Percentiles rank a stretch among this genome's conserved stretches.
These are phyloP conservation scores for Vachellia pachyceras DNA, from an alignment of 306 rosid genomes.

Conservation along the genomic window DNA sequence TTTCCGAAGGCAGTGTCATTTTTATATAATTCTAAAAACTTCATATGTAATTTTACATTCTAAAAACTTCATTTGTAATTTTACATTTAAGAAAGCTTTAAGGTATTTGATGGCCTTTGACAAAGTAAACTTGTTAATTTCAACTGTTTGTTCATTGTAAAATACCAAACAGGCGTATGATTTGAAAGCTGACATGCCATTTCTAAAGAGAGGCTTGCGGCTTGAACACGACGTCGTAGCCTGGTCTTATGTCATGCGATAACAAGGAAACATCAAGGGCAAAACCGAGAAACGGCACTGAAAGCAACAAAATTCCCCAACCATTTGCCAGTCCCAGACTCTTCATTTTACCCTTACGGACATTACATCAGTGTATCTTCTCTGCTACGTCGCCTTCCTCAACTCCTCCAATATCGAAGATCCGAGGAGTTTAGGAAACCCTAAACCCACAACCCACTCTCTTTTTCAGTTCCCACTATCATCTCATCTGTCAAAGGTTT, in stretches of 20 bases:
- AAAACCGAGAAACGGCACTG: slow-evolving; percentile 29
- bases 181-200: background rate
- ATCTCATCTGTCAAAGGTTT: slow-evolving; percentile 23
- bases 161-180: background rate
- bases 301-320: slow-evolving; percentile 2
- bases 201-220: background rate
- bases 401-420: slow-evolving; percentile 48
- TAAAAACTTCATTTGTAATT: too few relatives aligned
- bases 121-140: too few relatives aligned
- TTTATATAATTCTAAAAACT: too few relatives aligned
- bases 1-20: too few relatives aligned
- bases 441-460: slow-evolving; percentile 14
- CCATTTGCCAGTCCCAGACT: slow-evolving; percentile 18
- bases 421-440: slow-evolving; percentile 61
- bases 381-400: slow-evolving; percentile 17
- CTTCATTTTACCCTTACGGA: background rate
- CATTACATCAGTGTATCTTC: background rate
- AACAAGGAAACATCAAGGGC: slow-evolving; percentile 25
- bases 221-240: background rate
- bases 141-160: background rate
- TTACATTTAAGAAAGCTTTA: too few relatives aligned
- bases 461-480: slow-evolving; percentile 27
- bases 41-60: too few relatives aligned
- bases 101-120: too few relatives aligned
- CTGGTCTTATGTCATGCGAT: background rate